Base-by-base conservation (phyloP, 2,329 filamentous ascomycete species). In the Hymenoscyphus fructigenus region DNA sequence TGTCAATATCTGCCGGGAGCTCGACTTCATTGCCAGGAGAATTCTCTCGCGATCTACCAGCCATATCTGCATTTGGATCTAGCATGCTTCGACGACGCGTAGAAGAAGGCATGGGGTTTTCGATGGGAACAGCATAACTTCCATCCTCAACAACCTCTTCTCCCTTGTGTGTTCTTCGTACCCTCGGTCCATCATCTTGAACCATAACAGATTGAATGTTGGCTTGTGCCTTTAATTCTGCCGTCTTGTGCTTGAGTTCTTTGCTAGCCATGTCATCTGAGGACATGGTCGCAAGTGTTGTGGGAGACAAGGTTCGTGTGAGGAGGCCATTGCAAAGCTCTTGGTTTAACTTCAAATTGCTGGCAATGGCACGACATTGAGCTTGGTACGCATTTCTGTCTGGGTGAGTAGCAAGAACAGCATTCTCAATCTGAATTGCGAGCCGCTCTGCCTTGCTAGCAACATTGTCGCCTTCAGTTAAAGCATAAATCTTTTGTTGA, bases 81-180 rank as follows among this genome's bases (percentile, higher is more conserved):
- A 76, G 62, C 79, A 73, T 72, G 70, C 74, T 78, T 64, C 78
- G 79, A 67, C 79, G 78, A 55, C 73, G 72, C 57, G 70, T 58
- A 29, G 41, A 29, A 34, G 69, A 70, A 50, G 72, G 62, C 56
- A 68, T 73, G n/a, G 70, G 68, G n/a, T 61, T 70, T 47, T 73
- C 74, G 55, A 61, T 63, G 12, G 78, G 74, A 50, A 78, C 79
- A 65, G 75, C 74, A 67, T 82, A 78, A 59, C 79, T 82, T 38
- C 96, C 92, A 57, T 90, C 88, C 67, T 94, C 93, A 17, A 98
- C 84, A 17, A 97, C 78, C 75, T 98, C 95, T 65, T 97, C 93
- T 14, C 95, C 95, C 77, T 98, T 98, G 80, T 98, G 94, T 1
- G 94, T 97, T 70, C 91, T 88, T 72, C 93, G 86, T 64, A 97